Base-by-base conservation (phyloP, 1,284 basidiomycete species). In the Takashimella tepidaria region DNA sequence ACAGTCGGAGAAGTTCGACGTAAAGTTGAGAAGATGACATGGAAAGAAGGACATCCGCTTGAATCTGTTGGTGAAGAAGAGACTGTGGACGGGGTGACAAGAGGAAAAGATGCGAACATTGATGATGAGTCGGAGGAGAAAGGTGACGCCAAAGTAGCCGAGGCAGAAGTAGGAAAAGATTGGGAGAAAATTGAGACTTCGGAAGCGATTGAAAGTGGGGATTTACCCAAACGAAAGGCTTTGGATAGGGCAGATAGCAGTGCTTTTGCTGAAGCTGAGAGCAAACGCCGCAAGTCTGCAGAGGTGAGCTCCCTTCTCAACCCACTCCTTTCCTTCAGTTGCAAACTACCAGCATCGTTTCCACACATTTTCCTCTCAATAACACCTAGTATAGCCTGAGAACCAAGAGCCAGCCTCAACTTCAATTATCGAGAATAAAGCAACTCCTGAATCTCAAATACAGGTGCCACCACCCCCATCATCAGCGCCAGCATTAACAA, bases 1-100 rank as follows among this genome's bases (percentile, higher is more conserved):
- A 70, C 58, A 1, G 67, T 75, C n/a, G 64, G 63, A 22, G 73
- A 75, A 56, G 72, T 74, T 25, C 61, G 72, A 47, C 57, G 67
- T 44, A 70, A 73, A 51, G 68, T 75, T 3, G 67, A 71, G 55
- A 62, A 72, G 58, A 67, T 73, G 70, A 58, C 53, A 41, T 63
- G 67, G 56, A 63, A 71, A 51, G 67, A 68, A 59, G 63, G 59
- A 24, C 42, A 56, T 24, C 48, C 67, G 61, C 44, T 54, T 61
- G 21, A 63, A 59, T 50, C 51, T 70, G 24, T 42, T 1, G 44
- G 51, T 21, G 31, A 31, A 19, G 58, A 54, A 23, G 20, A 46
- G 13, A 19, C 27, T 16, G 50, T 50, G 13, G 5, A 10, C 13
- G 13, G 10, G 31, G 24, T 3, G 41, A 41, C 13, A n/a, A 19